These are phyloP conservation scores for Aciculosporium take DNA, from an alignment of 2,329 filamentous ascomycete species.

Conservation along the genomic window DNA sequence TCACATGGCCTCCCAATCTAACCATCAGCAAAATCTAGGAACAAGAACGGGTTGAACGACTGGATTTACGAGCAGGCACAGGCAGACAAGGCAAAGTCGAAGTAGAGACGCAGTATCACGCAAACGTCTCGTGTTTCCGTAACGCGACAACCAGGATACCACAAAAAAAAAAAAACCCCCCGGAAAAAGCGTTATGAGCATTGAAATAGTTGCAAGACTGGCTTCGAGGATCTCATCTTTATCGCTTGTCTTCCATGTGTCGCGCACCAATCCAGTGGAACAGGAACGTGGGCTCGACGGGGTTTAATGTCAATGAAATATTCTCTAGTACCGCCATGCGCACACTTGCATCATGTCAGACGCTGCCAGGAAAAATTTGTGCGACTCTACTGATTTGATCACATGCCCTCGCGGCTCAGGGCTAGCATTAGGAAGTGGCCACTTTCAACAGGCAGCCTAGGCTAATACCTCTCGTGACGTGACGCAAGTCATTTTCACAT, in stretches of 20 bases:
- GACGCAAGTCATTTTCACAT: not conserved
- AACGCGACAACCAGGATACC: too few species aligned
- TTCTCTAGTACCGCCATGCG: too few species aligned
- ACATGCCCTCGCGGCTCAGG: too few species aligned
- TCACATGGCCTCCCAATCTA: not conserved
- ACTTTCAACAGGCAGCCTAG: not conserved
- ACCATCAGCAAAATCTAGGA: slow-evolving; percentile 33
- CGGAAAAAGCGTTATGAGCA: not conserved
- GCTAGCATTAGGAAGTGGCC: too few species aligned
- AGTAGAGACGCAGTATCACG: slow-evolving; percentile 1
- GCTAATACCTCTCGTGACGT: too few species aligned
- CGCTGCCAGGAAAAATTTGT: too few species aligned
- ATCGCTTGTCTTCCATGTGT: too few species aligned
- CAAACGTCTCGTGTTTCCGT: not conserved
- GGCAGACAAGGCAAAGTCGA: slow-evolving; percentile 30
- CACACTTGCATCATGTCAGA: too few species aligned
- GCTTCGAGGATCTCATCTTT: not conserved
- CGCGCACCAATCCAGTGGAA: not conserved
- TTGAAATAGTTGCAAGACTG: not conserved
- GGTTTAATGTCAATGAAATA: not conserved
- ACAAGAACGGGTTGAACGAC: slow-evolving; percentile 80
- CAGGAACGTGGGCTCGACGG: not conserved
- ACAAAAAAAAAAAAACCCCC: not conserved
- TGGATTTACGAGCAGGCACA: slow-evolving; percentile 88
- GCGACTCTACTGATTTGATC: too few species aligned